Percentiles rank a stretch among this genome's conserved stretches.
Evolutionary conservation across 129 eudicot species (phyloP).

Genomic region (Flaveria sonorensis): DNA sequence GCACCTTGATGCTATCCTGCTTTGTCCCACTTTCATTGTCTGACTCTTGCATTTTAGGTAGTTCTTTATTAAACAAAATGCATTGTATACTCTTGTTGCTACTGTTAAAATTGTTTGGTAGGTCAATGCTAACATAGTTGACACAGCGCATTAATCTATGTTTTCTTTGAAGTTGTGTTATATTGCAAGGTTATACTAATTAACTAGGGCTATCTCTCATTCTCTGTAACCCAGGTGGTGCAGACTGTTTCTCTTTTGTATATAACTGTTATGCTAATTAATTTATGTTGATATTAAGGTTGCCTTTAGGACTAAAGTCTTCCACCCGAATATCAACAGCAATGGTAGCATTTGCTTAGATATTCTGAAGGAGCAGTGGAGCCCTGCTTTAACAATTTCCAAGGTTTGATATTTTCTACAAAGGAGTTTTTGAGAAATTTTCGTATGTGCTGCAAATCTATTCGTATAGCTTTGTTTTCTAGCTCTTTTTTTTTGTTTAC

Average conservation of each 20-base stretch:
- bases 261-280: not conserved
- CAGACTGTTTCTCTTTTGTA: not conserved
- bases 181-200: slow-evolving; percentile 1
- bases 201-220: not conserved
- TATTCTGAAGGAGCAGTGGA: slow-evolving; percentile 47
- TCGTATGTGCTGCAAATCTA: not conserved
- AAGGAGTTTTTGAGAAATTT: not conserved
- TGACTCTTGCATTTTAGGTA: not conserved
- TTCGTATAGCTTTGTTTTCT: not conserved
- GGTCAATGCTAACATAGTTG: not conserved
- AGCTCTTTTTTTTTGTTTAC: not conserved
- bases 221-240: not conserved
- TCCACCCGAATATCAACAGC: slow-evolving; percentile 49
- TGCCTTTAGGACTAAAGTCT: slow-evolving; percentile 46
- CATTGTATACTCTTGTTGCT: not conserved
- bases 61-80: too few species aligned
- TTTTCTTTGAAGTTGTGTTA: not conserved
- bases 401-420: slow-evolving; percentile 31
- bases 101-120: not conserved
- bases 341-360: slow-evolving; percentile 48
- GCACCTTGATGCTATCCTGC: slow-evolving; percentile 1
- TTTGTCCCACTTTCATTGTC: not conserved
- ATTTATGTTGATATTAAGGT: slow-evolving; percentile 32
- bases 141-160: not conserved
- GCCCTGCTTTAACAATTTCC: slow-evolving; percentile 48